Conservation (phyloP, 371 early-diverging fungal species). For the Apophysomyces ossiformis region DNA sequence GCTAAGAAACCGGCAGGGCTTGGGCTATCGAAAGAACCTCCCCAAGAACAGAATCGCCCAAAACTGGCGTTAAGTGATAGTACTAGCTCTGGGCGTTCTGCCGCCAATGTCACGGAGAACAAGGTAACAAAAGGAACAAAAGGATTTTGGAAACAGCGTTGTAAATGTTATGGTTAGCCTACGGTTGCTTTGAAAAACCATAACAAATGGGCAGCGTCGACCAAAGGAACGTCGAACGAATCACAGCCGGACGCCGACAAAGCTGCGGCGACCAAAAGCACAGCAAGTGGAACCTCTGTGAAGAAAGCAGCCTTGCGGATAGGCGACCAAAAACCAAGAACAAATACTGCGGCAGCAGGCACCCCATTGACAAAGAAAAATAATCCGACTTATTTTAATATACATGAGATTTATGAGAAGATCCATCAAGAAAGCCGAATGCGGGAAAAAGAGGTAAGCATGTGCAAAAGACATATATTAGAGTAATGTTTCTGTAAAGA, state of each 20-base stretch:
- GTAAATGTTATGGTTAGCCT: constrained; percentile 13
- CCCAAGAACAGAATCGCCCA: constrained; percentile 22
- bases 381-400: constrained; percentile 25
- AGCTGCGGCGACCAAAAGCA: background rate
- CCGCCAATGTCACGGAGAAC: constrained; percentile 19
- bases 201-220: constrained; percentile 38
- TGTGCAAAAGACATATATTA: background rate
- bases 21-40: constrained; percentile 26
- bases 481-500: constrained; percentile 12
- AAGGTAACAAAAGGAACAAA: constrained; percentile 12
- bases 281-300: constrained; percentile 2
- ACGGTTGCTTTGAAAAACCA: constrained; percentile 32
- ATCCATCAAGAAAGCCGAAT: constrained; percentile 35
- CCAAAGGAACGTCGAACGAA: constrained; percentile 17
- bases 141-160: background rate
- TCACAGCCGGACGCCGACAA: constrained; percentile 8
- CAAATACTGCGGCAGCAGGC: constrained; percentile 11
- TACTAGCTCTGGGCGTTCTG: constrained; percentile 16
- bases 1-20: constrained; percentile 21
- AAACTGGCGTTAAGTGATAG: constrained; percentile 30
- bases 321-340: background rate
- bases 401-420: constrained; percentile 28
- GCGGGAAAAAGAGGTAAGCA: constrained; percentile 39
- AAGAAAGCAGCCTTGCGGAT: constrained; percentile 9
- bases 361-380: constrained; percentile 2